Percentiles rank a stretch among this genome's conserved stretches.
Evolutionary conservation across 2,329 filamentous ascomycete genomes (phyloP).

Genomic region (Cephalotrichum gorgonifer): DNA sequence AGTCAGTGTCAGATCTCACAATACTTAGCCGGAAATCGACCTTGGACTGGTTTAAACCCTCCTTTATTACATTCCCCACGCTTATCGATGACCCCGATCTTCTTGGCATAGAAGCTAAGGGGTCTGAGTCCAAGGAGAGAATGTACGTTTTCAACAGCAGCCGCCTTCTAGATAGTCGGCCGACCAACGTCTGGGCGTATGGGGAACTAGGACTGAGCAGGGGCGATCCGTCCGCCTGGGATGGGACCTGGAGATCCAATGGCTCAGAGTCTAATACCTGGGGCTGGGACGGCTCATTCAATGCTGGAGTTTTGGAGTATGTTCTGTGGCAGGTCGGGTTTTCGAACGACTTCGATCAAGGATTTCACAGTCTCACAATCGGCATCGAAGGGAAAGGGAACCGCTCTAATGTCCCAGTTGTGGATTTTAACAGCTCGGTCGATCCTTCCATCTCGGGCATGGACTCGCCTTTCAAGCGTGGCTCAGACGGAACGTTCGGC

Average conservation of each 20-base stretch:
- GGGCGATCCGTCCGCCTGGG: neutral
- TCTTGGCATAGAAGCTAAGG: neutral
- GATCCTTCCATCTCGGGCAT: neutral
- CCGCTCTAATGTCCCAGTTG: neutral
- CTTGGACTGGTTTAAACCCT: neutral
- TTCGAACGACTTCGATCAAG: neutral
- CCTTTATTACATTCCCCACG: neutral
- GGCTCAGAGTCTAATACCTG: neutral
- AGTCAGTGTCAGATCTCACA: conserved; percentile 6
- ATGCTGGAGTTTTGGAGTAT: conserved; percentile 1
- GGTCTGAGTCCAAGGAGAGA: neutral
- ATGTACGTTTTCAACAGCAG: neutral
- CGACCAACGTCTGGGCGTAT: neutral
- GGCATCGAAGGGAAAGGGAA: neutral
- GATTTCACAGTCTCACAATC: neutral
- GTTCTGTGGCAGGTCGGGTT: conserved; percentile 6
- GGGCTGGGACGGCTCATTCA: neutral
- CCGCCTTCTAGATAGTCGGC: neutral
- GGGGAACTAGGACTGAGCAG: neutral
- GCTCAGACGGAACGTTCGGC: neutral
- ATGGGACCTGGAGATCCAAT: neutral
- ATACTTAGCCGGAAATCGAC: conserved; percentile 3
- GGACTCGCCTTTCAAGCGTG: neutral
- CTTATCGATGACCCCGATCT: neutral
- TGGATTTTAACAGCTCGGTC: neutral